phyloP scores from a whole-genome alignment of 2,329 filamentous ascomycete species.

The Diaporthe sp. region DNA sequence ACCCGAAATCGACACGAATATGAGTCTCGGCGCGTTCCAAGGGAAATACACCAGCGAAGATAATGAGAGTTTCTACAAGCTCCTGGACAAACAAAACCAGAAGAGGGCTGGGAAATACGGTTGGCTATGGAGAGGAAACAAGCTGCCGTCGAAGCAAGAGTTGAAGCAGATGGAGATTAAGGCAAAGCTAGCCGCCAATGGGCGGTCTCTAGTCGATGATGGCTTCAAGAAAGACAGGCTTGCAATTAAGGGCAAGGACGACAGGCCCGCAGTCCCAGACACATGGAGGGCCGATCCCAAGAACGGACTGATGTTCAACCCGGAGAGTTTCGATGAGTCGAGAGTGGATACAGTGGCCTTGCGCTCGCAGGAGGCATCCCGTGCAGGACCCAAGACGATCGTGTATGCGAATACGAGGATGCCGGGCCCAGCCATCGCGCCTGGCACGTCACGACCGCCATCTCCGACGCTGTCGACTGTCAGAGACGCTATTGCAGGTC shows the following conservation, averaged over 20 bases:
- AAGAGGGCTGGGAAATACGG: conserved; percentile 87
- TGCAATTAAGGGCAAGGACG: conserved; percentile 75
- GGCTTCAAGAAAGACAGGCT: conserved; percentile 70
- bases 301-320: conserved; percentile 90
- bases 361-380: conserved; percentile 77
- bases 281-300: conserved; percentile 81
- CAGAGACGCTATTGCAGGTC: conserved; percentile 85
- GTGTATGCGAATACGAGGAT: conserved; percentile 88
- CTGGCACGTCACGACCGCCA: conserved; percentile 66
- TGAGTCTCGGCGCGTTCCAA: conserved; percentile 89
- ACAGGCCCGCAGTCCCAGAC: conserved; percentile 82
- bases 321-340: conserved; percentile 73
- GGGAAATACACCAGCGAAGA: conserved; percentile 96
- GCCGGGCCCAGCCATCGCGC: conserved; percentile 61
- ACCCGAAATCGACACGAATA: conserved; percentile 76
- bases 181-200: conserved; percentile 61
- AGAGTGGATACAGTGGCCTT: conserved; percentile 73
- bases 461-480: conserved; percentile 90
- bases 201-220: conserved; percentile 65
- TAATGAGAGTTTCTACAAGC: conserved; percentile 94
- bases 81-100: conserved; percentile 91
- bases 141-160: conserved; percentile 85
- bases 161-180: conserved; percentile 75
- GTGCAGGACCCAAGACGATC: conserved; percentile 82
- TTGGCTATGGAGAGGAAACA: conserved; percentile 92